Base-by-base conservation (phyloP, 106 monocot species). In the Phalaenopsis equestris region DNA sequence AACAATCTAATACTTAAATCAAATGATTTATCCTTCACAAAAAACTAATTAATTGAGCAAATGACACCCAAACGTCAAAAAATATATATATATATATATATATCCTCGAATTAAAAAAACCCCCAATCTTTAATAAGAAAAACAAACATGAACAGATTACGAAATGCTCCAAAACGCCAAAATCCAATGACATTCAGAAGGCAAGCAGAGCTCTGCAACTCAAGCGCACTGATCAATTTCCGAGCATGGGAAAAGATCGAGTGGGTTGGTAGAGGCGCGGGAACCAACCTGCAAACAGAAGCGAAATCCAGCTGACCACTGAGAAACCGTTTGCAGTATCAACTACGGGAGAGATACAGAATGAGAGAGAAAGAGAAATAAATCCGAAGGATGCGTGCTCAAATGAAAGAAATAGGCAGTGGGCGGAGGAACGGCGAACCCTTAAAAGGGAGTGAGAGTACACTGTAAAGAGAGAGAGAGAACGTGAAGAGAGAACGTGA, bases 391-490 rank as follows among this genome's bases (percentile, higher is more conserved):
- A 75, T 47, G 47, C 46, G 76, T 76, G 76, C 19, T 48, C 17
- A 5, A 24, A 23, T 38, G 43, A 74, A 74, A 76, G 48, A 49
- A 42, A 76, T 72, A 70, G 46, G 58, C 56, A 79, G 24, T 56
- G 43, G 39, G 80, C 81, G 76, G 67, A 68, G 30, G 82, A 23
- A 37, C 42, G 79, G 38, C 30, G 48, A 61, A 36, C 16, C 41
- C 47, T 75, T 72, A 73, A 47, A 78, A 64, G 47, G 38, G 38
- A 70, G 70, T 70, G 70, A 21, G 70, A 70, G 39, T 15, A 70
- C 14, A 70, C 39, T 70, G 39, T 39, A 21, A 21, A 0, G 39
- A 39, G 38, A 70, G 38, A 67, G 67, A 67, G 67, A 67, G 8
- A 65, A 23, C 1, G 23, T 1, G 23, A 23, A 64, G 64, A 45